Evolutionary conservation across 164 flowering plant species (phyloP).

Genomic region (Cinnamomum micranthum): DNA sequence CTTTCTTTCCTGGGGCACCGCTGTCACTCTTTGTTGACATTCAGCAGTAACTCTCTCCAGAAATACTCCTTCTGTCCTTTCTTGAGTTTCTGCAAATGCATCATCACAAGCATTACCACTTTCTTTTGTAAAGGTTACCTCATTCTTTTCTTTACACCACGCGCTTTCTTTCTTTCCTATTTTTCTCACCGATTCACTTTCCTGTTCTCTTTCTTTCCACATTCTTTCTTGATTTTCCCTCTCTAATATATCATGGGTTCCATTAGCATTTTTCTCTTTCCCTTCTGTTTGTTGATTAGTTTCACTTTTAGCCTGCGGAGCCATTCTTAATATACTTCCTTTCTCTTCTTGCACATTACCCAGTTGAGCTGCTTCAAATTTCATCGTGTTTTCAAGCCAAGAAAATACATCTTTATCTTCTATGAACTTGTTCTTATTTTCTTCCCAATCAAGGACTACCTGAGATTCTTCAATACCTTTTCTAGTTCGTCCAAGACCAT

Average conservation of each 20-base stretch:
- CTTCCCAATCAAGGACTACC: background rate
- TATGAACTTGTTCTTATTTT: background rate
- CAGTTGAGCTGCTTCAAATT: background rate
- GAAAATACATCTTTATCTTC: background rate
- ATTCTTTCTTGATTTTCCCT: slow-evolving; percentile 32
- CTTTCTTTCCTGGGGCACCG: slow-evolving; percentile 44
- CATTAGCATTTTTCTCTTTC: background rate
- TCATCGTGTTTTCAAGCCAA: background rate
- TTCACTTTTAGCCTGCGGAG: background rate
- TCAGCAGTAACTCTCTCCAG: slow-evolving; percentile 56
- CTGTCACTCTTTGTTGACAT: slow-evolving; percentile 40
- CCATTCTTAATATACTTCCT: background rate
- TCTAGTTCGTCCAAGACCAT: background rate
- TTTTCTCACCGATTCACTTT: slow-evolving; percentile 25
- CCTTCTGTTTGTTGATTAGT: background rate
- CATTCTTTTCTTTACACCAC: slow-evolving; percentile 32
- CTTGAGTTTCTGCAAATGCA: slow-evolving; percentile 72
- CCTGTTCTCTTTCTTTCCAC: slow-evolving; percentile 31
- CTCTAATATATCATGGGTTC: slow-evolving; percentile 18
- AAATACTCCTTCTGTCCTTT: slow-evolving; percentile 64
- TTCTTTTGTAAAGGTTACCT: slow-evolving; percentile 58
- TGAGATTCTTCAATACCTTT: background rate
- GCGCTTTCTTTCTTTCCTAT: slow-evolving; percentile 30
- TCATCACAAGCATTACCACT: slow-evolving; percentile 75
- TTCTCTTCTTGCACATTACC: background rate